A percentile compares a stretch with the other conserved stretches of the same genome.
phyloP scores from a whole-genome alignment of 2,329 filamentous ascomycete genomes.

The Calonectria pteridis region DNA sequence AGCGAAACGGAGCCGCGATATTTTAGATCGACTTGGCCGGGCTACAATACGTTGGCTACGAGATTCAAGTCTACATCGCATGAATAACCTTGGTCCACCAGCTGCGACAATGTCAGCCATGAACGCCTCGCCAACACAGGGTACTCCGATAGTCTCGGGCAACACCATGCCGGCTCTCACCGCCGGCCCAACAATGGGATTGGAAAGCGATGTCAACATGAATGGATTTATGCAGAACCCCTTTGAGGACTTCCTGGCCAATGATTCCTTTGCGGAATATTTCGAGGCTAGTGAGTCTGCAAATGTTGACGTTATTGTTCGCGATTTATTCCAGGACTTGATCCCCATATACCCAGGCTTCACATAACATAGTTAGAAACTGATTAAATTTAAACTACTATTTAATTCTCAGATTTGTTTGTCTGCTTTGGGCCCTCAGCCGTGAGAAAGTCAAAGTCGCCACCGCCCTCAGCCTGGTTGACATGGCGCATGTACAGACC shows the following conservation, averaged over 20 bases:
- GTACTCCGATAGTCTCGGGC: conserved; percentile 17
- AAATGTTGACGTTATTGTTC: conserved; percentile 50
- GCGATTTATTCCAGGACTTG: conserved; percentile 52
- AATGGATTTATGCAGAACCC: conserved; percentile 31
- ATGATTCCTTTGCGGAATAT: conserved; percentile 45
- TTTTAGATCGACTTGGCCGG: conserved; percentile 55
- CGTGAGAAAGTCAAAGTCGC: conserved; percentile 73
- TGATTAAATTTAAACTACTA: neutral
- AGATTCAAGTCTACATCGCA: conserved; percentile 9
- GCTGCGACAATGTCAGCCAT: neutral
- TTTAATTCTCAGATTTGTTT: neutral
- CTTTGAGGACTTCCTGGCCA: conserved; percentile 42
- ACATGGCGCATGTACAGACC: conserved; percentile 71
- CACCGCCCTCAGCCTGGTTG: conserved; percentile 70
- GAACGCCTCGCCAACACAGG: neutral
- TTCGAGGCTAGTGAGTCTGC: conserved; percentile 44
- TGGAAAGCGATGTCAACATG: conserved; percentile 11
- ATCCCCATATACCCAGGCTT: conserved; percentile 46
- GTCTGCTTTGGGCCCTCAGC: conserved; percentile 51
- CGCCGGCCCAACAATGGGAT: neutral
- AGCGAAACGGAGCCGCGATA: conserved; percentile 60
- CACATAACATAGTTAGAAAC: conserved; percentile 13
- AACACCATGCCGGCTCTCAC: conserved; percentile 11
- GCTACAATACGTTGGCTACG: conserved; percentile 47
- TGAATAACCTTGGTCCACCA: neutral